Base-by-base conservation (phyloP, 345 rosid genomes). In the Mallotus nudiflorus region DNA sequence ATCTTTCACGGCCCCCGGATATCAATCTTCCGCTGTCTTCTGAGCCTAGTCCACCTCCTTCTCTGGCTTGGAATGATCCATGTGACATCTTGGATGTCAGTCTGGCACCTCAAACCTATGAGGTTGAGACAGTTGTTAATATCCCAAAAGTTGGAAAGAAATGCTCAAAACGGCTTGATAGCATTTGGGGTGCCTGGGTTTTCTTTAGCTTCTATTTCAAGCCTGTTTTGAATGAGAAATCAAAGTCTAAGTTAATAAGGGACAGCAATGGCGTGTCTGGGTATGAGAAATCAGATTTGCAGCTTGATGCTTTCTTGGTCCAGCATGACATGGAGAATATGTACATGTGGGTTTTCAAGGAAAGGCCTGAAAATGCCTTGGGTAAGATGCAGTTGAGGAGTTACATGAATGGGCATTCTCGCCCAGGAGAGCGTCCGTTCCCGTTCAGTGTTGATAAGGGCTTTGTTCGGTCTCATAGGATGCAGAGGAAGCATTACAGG, bases 271-370 rank as follows among this genome's bases (percentile, higher is more conserved):
- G 96, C 31, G 69, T 92, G 8, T 80, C 93, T 1, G 97, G 99
- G 8, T 90, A 83, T 40, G 97, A 95, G 56, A 95, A 95, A 78
- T 68, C 96, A 1, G 99, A 95, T 80, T 75, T 95, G 65, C 87
- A 88, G 81, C 89, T 92, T 10, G 98, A 92, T 69, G 87, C 87
- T 76, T 95, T 95, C 64, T 72, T 95, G 62, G 99, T 95, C 72
- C 99, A 95, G 80, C 99, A 95, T 28, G 99, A 95, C 77, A 90
- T 95, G 99, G 99, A 95, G 91, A 95, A 95, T 70, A 95, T 95
- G 92, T 95, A 95, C 77, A 92, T 95, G 99, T 95, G 99, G 99
- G 94, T 82, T 57, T 95, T 95, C 66, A 95, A 90, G 77, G 99
- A 92, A 57, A 90, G 97, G 66, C 98, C 99, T 0, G 99, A 95